phyloP scores from a whole-genome alignment of 345 rosid species.

The Syzygium oleosum region DNA sequence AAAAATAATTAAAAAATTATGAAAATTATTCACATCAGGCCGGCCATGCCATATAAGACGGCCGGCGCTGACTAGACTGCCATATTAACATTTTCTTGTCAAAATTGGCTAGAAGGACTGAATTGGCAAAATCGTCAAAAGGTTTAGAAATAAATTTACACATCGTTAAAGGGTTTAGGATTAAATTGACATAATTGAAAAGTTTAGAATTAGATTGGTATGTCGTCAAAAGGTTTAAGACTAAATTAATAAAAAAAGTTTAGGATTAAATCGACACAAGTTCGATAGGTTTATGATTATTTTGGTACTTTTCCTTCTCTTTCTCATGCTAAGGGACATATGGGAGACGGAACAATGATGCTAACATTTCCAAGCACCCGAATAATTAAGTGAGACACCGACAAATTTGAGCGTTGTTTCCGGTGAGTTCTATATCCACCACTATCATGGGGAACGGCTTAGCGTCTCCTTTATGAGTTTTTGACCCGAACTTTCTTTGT shows the following conservation, averaged over 20 bases:
- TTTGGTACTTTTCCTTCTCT: not conserved
- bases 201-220: rapidly evolving
- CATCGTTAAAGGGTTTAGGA: not conserved
- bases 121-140: not conserved
- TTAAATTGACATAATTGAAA: not conserved
- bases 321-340: not conserved
- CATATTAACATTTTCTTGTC: rapidly evolving
- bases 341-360: not conserved
- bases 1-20: too few relatives aligned
- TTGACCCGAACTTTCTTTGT: not conserved
- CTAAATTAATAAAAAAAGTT: not conserved
- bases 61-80: rapidly evolving
- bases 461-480: not conserved
- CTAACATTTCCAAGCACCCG: not conserved
- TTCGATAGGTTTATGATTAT: too few relatives aligned
- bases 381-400: conserved; percentile 3
- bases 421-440: not conserved
- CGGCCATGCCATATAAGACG: not conserved
- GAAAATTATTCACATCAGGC: not conserved
- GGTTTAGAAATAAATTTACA: rapidly evolving
- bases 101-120: not conserved
- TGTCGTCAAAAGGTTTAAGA: not conserved
- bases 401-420: conserved; percentile 1
- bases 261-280: not conserved
- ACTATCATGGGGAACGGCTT: not conserved